Percentiles rank a stretch among this genome's conserved stretches.
phyloP scores from a whole-genome alignment of 352 stramenopile species.

The Paralagenidium karlingii region DNA sequence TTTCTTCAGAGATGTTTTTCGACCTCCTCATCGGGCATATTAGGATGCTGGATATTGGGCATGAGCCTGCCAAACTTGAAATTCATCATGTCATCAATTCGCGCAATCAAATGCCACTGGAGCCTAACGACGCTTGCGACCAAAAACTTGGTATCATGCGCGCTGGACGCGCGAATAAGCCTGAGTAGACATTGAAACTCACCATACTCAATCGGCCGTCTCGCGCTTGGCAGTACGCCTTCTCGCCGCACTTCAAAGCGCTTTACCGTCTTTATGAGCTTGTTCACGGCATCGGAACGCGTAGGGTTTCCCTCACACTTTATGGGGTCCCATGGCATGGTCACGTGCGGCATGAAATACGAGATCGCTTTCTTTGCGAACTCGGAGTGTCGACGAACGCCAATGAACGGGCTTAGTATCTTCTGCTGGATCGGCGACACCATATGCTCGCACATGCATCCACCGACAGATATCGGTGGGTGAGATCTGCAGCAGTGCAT shows the following conservation, averaged over 20 bases:
- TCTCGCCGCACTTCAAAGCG: slow-evolving; percentile 8
- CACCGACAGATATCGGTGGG: too few relatives aligned
- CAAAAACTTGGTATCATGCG: neutral
- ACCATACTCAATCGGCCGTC: neutral
- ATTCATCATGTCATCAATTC: slow-evolving; percentile 17
- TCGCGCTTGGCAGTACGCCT: neutral
- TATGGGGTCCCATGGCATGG: neutral
- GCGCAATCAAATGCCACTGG: slow-evolving; percentile 7
- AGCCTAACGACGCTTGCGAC: slow-evolving; percentile 3
- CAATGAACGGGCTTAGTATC: too few relatives aligned
- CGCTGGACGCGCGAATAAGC: neutral
- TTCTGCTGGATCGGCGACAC: too few relatives aligned
- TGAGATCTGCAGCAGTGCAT: too few relatives aligned
- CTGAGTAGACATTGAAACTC: neutral
- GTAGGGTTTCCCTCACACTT: slow-evolving; percentile 5
- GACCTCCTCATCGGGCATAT: slow-evolving; percentile 10
- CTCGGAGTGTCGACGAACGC: too few relatives aligned
- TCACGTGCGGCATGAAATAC: slow-evolving; percentile 4
- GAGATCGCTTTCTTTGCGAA: slow-evolving; percentile 9
- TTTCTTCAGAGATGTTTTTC: slow-evolving; percentile 10
- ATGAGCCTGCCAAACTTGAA: too few relatives aligned
- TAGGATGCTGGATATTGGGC: too few relatives aligned
- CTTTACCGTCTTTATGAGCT: slow-evolving; percentile 7
- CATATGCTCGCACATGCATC: too few relatives aligned
- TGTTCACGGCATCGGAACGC: slow-evolving; percentile 7